phyloP scores from a whole-genome alignment of 2,329 filamentous ascomycete genomes.

The Chrysoporthe cubensis region DNA sequence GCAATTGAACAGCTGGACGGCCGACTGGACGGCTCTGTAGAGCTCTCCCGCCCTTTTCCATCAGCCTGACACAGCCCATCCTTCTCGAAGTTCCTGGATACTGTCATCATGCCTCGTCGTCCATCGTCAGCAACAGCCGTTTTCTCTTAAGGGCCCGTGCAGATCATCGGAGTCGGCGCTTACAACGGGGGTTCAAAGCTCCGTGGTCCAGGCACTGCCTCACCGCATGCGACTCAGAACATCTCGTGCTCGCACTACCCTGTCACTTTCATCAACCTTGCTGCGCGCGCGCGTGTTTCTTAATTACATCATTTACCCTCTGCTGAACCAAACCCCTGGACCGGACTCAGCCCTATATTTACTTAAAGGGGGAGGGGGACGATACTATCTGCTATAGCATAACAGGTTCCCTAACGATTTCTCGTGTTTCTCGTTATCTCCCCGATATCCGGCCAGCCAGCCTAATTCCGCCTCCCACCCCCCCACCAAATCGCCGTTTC shows the following conservation, averaged over 20 bases:
- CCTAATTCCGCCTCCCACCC: neutral
- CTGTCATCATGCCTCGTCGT: neutral
- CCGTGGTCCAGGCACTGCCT: slow-evolving; percentile 13
- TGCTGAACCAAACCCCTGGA: neutral
- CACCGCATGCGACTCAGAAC: neutral
- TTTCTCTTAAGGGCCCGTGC: neutral
- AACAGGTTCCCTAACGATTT: neutral
- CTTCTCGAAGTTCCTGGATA: neutral
- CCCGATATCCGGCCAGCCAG: neutral
- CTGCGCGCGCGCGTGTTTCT: too few relatives aligned
- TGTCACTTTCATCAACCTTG: neutral
- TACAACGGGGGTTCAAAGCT: slow-evolving; percentile 8
- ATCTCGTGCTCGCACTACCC: neutral
- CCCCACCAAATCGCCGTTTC: too few relatives aligned
- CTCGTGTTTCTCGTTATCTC: neutral
- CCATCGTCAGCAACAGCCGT: neutral
- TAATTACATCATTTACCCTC: neutral
- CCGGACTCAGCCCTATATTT: neutral
- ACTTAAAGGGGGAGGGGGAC: neutral
- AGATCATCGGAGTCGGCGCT: slow-evolving; percentile 19
- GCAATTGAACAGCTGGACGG: too few relatives aligned
- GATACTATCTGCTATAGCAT: neutral
- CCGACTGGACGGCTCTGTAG: too few relatives aligned
- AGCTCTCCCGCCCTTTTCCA: neutral
- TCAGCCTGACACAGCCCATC: neutral